These are phyloP conservation scores for Fraxinus baroniana DNA, from an alignment of 305 asterid species.

Conservation along the genomic window DNA sequence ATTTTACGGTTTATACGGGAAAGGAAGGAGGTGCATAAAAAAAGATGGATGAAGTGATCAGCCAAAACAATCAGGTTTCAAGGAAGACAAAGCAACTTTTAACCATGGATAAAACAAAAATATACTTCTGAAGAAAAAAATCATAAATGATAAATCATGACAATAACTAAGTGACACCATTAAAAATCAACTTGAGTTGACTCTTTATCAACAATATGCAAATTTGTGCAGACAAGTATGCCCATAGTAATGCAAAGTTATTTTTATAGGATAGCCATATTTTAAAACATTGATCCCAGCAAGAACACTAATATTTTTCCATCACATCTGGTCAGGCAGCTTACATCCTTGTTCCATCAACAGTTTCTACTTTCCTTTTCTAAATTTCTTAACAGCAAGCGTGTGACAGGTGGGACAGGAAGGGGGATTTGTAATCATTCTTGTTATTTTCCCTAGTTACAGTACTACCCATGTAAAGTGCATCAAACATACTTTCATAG, in stretches of 20 bases:
- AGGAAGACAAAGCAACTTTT: neutral
- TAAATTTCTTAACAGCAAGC: neutral
- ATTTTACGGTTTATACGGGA: neutral
- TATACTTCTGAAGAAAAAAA: neutral
- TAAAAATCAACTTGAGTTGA: neutral
- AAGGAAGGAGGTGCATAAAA: neutral
- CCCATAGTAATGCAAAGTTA: neutral
- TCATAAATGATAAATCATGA: neutral
- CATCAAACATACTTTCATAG: constrained; percentile 77
- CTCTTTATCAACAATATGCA: neutral
- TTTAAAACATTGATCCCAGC: neutral
- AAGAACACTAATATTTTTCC: neutral
- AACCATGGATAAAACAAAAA: neutral
- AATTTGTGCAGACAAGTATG: neutral
- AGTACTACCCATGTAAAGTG: constrained; percentile 12
- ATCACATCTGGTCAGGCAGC: neutral
- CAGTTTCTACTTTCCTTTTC: neutral
- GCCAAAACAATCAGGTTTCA: constrained; percentile 14
- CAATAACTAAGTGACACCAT: neutral
- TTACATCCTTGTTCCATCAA: neutral
- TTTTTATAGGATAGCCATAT: neutral
- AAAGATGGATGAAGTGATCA: neutral
- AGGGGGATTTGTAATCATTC: neutral
- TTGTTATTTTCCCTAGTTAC: neutral
- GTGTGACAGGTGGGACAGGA: neutral